These are phyloP conservation scores for Effrenium voratum DNA, from an alignment of 73 alveolate species.

Conservation along the genomic window DNA sequence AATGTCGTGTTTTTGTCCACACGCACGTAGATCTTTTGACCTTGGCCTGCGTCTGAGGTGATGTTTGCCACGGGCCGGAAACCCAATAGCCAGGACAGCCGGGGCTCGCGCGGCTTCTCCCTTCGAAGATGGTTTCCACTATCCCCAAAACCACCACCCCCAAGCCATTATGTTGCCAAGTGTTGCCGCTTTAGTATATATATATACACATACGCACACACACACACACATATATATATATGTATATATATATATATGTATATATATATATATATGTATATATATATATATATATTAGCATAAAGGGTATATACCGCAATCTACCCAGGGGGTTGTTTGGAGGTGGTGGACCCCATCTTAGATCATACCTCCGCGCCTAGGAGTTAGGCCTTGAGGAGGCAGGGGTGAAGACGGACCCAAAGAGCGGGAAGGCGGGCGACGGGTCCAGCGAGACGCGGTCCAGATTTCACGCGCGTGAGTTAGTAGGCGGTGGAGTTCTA, in stretches of 20 bases:
- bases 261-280: background rate
- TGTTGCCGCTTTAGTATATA: too few species aligned
- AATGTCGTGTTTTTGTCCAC: too few species aligned
- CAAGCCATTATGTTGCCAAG: too few species aligned
- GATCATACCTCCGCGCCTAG: background rate
- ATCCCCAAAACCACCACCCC: too few species aligned
- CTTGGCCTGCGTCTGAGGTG: too few species aligned
- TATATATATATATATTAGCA: background rate
- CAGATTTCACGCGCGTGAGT: too few species aligned
- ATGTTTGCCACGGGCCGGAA: conserved; percentile 86
- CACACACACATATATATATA: too few species aligned
- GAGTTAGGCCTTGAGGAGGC: conserved; percentile 96
- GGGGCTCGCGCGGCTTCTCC: background rate
- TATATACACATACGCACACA: too few species aligned
- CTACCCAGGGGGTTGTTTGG: background rate
- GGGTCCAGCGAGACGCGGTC: too few species aligned
- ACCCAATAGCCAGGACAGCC: conserved; percentile 80
- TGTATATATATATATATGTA: too few species aligned
- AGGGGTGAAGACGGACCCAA: conserved; percentile 95
- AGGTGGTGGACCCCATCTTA: background rate
- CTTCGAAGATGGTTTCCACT: background rate
- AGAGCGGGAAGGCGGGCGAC: conserved; percentile 94
- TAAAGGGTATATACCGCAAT: background rate
- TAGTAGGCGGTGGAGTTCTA: too few species aligned
- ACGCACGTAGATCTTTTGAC: too few species aligned